Evolutionary conservation across 768 basidiomycete genomes (phyloP), one percentile per base, ranked within the genome.

Genomic region (Auricularia sp.): DNA sequence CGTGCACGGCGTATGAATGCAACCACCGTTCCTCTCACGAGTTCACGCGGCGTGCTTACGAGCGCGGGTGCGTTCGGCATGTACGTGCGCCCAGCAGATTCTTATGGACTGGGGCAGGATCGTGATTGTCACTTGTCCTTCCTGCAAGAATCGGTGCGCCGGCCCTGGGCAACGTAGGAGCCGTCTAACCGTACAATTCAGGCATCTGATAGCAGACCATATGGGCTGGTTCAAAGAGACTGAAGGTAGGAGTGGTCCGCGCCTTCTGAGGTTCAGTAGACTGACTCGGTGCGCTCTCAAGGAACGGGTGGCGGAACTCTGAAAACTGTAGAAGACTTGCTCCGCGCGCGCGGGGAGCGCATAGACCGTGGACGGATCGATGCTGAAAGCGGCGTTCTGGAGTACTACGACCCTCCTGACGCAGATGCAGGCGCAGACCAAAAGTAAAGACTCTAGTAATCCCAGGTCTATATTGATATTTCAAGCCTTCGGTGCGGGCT

Each of bases 51-150:
- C 82, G 85, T 56, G 84, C 91, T 21, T 99, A 99, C 74, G 83
- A 89, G 72, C 83, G 81, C 56, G 96, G 96, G 0, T 59, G 56
- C 21, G 56, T 59, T 10, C n/a, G 39, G 10, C 53, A 54, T 54
- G n/a, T 54, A 56, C 29, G 54, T 21, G 10, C 10, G 8, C 14
- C 4, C 14, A 14, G 12, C 54, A n/a, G 10, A 21, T 21, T 56
- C 54, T 56, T 11, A 11, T 56, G 16, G 29, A 29, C 29, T 56
- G 14, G 43, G 11, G 43, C 56, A 59, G 56, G 4, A 86, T 98
- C 62, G 95, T 98, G 2, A 78, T 99, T 34, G 84, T 97, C 1
- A 84, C 94, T 72, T 99, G 96, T 76, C 94, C 95, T 1, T 83
- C 83, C 14, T 99, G 96, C 73, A 85, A 89, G 70, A 92, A 90